Evolutionary conservation across 1,139 yeast species (phyloP).

Genomic region (Geotrichum phurueaensis): DNA sequence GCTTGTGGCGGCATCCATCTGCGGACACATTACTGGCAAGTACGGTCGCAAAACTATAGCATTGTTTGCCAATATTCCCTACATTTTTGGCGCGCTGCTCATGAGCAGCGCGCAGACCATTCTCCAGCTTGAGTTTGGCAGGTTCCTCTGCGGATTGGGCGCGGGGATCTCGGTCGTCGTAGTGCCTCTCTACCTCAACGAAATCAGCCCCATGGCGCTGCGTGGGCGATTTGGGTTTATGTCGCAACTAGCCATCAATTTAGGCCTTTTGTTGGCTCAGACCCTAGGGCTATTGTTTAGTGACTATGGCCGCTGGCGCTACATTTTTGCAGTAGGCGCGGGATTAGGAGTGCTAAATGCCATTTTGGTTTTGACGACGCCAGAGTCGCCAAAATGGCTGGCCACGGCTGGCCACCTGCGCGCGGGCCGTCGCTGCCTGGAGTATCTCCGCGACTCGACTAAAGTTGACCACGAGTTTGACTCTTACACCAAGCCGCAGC

Average conservation of each 20-base stretch:
- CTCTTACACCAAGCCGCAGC: slow-evolving; percentile 6
- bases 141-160: slow-evolving; percentile 74
- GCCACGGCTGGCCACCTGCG: slow-evolving; percentile 33
- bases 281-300: slow-evolving; percentile 64
- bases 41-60: slow-evolving; percentile 61
- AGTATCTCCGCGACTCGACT: slow-evolving; percentile 32
- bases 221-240: slow-evolving; percentile 80
- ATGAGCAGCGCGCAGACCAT: slow-evolving; percentile 50
- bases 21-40: slow-evolving; percentile 63
- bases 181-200: slow-evolving; percentile 75
- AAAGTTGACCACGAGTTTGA: slow-evolving; percentile 28
- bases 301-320: slow-evolving; percentile 64
- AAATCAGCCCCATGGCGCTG: slow-evolving; percentile 60
- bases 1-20: slow-evolving; percentile 64
- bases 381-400: slow-evolving; percentile 86
- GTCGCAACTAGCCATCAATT: slow-evolving; percentile 78
- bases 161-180: slow-evolving; percentile 86
- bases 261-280: slow-evolving; percentile 80
- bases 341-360: slow-evolving; percentile 49
- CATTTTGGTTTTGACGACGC: slow-evolving; percentile 43
- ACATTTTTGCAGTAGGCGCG: slow-evolving; percentile 55
- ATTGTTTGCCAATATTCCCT: slow-evolving; percentile 50
- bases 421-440: slow-evolving; percentile 37
- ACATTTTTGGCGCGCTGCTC: slow-evolving; percentile 60
- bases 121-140: slow-evolving; percentile 50